phyloP scores from a whole-genome alignment of 2,329 filamentous ascomycete genomes.

The Ophiocordyceps camponoti-saundersi region DNA sequence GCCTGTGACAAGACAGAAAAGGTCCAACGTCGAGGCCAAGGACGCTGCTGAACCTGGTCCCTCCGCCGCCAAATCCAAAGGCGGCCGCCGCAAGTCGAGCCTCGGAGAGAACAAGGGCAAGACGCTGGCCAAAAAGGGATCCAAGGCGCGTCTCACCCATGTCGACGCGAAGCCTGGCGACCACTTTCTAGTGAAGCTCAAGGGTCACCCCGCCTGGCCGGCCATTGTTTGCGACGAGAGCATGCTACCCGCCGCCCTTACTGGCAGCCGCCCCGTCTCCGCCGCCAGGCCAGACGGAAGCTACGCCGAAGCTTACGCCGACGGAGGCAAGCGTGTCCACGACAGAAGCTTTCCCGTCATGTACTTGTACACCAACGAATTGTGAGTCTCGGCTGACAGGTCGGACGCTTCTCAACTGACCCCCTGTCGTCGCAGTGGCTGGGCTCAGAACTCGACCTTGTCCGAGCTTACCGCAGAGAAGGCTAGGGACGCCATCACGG shows the following conservation, averaged over 20 bases:
- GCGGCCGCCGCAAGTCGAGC: constrained; percentile 62
- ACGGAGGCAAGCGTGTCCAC: constrained; percentile 70
- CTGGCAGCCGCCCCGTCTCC: constrained; percentile 67
- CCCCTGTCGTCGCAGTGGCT: constrained; percentile 43
- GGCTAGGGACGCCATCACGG: constrained; percentile 48
- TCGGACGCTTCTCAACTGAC: constrained; percentile 1
- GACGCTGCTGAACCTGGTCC: constrained; percentile 11
- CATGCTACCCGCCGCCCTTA: constrained; percentile 69
- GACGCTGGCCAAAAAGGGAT: constrained; percentile 76
- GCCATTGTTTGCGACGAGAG: constrained; percentile 85
- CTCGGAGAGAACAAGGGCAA: constrained; percentile 53
- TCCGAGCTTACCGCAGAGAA: constrained; percentile 59
- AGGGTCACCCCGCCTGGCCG: constrained; percentile 90
- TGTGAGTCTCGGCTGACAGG: constrained; percentile 46
- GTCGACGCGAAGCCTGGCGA: constrained; percentile 79
- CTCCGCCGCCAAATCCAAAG: constrained; percentile 21
- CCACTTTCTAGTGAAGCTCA: constrained; percentile 82
- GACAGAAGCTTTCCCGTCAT: constrained; percentile 88
- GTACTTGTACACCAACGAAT: constrained; percentile 91
- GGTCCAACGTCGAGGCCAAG: constrained; percentile 10
- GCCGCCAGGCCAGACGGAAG: constrained; percentile 69
- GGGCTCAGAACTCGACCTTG: constrained; percentile 76
- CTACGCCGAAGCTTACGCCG: constrained; percentile 72
- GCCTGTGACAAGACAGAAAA: constrained; percentile 5
- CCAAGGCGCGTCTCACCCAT: constrained; percentile 51